Percentiles rank a stretch among this genome's conserved stretches.
Conservation (phyloP, 768 basidiomycete genomes). For the Rhizopogon roseolus region DNA sequence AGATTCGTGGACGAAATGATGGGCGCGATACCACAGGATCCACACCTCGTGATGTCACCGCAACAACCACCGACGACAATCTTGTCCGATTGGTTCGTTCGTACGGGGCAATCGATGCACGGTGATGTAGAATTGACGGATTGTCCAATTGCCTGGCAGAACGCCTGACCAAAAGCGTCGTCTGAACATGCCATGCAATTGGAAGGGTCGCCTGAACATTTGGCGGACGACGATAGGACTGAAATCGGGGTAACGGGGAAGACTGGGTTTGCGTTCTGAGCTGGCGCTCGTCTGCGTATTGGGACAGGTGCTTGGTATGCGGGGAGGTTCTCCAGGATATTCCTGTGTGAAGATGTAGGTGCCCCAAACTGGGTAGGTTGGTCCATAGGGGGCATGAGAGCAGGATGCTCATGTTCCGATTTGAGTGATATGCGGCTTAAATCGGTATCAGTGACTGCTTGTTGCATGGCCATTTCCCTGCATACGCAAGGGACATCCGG, state of each 20-base stretch:
- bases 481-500: constrained; percentile 73
- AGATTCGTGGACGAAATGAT: constrained; percentile 18
- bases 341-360: constrained; percentile 31
- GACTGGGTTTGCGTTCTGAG: constrained; percentile 38
- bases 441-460: constrained; percentile 24
- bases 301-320: constrained; percentile 81
- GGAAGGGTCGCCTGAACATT: constrained; percentile 81
- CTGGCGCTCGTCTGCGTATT: constrained; percentile 53
- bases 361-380: constrained; percentile 23
- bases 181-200: constrained; percentile 85
- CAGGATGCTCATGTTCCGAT: constrained; percentile 10
- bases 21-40: constrained; percentile 29
- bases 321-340: constrained; percentile 73
- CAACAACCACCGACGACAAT: constrained; percentile 32
- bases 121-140: constrained; percentile 47
- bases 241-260: constrained; percentile 44
- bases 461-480: constrained; percentile 56
- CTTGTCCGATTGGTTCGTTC: constrained; percentile 19
- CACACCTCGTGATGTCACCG: constrained; percentile 27
- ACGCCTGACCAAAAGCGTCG: constrained; percentile 84
- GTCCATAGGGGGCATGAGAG: constrained; percentile 15
- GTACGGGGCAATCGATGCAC: constrained; percentile 54
- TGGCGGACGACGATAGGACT: constrained; percentile 28
- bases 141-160: constrained; percentile 72
- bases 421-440: constrained; percentile 8